A percentile compares a stretch with the other conserved stretches of the same genome.
phyloP scores from a whole-genome alignment of 371 early-diverging fungal species.

The Mucor circinelloides region DNA sequence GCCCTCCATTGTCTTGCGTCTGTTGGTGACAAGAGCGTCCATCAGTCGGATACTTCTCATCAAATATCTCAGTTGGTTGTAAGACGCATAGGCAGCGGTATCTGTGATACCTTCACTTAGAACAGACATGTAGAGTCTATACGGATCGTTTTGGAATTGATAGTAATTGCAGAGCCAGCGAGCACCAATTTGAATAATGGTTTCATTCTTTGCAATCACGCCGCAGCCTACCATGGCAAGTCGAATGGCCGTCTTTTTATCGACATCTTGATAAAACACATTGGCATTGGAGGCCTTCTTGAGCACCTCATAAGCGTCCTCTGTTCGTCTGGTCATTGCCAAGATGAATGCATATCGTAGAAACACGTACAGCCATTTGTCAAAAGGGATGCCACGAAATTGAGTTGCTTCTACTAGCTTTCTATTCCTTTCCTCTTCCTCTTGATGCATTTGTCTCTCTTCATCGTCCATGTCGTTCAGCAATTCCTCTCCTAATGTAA shows the following conservation, averaged over 20 bases:
- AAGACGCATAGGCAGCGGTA: neutral
- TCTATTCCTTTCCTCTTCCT: conserved; percentile 31
- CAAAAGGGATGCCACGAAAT: conserved; percentile 62
- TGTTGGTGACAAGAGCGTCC: conserved; percentile 30
- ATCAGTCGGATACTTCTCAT: conserved; percentile 50
- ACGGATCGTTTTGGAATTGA: conserved; percentile 54
- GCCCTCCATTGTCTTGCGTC: neutral
- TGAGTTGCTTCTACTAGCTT: conserved; percentile 22
- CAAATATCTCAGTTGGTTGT: conserved; percentile 29
- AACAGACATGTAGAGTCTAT: conserved; percentile 55
- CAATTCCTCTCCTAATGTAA: neutral
- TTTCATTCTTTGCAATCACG: conserved; percentile 39
- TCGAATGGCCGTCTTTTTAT: conserved; percentile 48
- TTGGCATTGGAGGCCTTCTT: conserved; percentile 63
- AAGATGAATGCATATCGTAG: conserved; percentile 70
- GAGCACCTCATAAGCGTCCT: conserved; percentile 67
- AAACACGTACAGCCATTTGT: conserved; percentile 66
- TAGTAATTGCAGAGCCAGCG: conserved; percentile 53
- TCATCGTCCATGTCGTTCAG: conserved; percentile 32
- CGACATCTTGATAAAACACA: conserved; percentile 67
- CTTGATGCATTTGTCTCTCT: conserved; percentile 19
- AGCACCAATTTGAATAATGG: conserved; percentile 39
- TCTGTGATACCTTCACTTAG: conserved; percentile 17
- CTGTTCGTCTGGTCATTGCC: conserved; percentile 54
- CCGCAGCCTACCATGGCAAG: conserved; percentile 67